Percentiles rank a stretch among this genome's conserved stretches.
These are phyloP conservation scores for Acanthamoeba comandoni DNA, from an alignment of 208 protist species.

Conservation along the genomic window DNA sequence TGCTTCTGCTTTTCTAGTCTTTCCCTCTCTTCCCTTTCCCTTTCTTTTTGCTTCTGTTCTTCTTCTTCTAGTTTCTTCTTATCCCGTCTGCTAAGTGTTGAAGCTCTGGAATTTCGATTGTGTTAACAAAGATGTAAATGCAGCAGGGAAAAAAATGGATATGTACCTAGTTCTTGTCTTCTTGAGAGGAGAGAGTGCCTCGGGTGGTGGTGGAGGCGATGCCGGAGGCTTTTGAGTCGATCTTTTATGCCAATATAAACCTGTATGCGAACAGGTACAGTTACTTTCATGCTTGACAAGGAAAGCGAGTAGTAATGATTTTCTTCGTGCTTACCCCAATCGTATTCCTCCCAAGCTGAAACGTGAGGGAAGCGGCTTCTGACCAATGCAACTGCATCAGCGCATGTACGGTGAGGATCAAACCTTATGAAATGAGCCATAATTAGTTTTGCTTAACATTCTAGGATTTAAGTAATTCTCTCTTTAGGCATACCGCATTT, in stretches of 20 bases:
- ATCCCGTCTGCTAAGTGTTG: slow-evolving; percentile 25
- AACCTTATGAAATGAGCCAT: too few species aligned
- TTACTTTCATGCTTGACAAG: too few species aligned
- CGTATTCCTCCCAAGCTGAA: slow-evolving; percentile 73
- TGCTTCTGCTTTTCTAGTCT: slow-evolving; percentile 22
- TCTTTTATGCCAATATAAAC: slow-evolving; percentile 58
- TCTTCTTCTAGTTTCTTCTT: neutral
- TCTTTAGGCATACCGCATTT: too few species aligned
- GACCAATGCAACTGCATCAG: slow-evolving; percentile 62
- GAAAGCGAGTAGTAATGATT: neutral
- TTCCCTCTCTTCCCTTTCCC: neutral
- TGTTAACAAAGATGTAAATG: too few species aligned
- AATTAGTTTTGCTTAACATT: too few species aligned
- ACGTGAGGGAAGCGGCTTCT: slow-evolving; percentile 67
- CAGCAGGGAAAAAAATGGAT: too few species aligned
- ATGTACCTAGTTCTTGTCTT: slow-evolving; percentile 12
- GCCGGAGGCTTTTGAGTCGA: neutral
- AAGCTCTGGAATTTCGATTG: too few species aligned
- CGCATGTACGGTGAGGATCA: slow-evolving; percentile 62
- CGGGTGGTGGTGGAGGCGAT: neutral
- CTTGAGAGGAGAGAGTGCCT: slow-evolving; percentile 34
- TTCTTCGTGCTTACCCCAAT: slow-evolving; percentile 43
- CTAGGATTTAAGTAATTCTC: too few species aligned
- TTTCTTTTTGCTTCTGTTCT: slow-evolving; percentile 23
- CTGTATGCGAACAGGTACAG: slow-evolving; percentile 2